A percentile compares a stretch with the other conserved stretches of the same genome.
Conservation (phyloP, 345 rosid genomes). For the rapeseed (Brassica napus) region Da-Ae NC_063446.1:11881501-11882000, state of each 20-base stretch:
- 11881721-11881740: constrained; percentile 79
- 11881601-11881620: not conserved
- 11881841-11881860: not conserved
- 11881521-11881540: not conserved
- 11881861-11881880: not conserved
- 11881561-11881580: not conserved
- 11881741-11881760: constrained; percentile 60
- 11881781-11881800: not conserved
- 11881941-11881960: not conserved
- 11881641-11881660: constrained; percentile 46
- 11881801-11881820: not conserved
- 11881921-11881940: not conserved
- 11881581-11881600: constrained; percentile 3
- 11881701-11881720: constrained; percentile 92
- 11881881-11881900: not conserved
- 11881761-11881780: not conserved
- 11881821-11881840: not conserved
- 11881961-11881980: not conserved
- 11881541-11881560: not conserved
- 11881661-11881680: constrained; percentile 89
- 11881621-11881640: not conserved
- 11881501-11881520: not conserved
- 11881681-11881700: constrained; percentile 97
- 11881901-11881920: no score
- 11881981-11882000: not conserved